Evolutionary conservation across 1,284 basidiomycete species (phyloP).

Genomic region (Cryptococcus hybrid): DNA sequence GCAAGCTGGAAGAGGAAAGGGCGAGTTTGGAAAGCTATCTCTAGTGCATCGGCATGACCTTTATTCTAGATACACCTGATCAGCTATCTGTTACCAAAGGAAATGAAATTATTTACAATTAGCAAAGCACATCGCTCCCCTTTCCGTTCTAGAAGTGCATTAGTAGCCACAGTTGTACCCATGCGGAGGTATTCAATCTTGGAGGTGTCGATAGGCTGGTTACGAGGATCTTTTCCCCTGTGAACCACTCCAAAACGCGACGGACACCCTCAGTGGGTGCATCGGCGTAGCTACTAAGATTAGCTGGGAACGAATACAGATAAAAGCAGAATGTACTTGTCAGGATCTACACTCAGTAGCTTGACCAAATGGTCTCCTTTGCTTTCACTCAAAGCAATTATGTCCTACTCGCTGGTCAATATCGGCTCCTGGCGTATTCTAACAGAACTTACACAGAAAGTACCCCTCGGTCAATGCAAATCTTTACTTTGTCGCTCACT

Average conservation of each 20-base stretch:
- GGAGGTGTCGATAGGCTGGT: conserved; percentile 49
- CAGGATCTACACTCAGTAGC: conserved; percentile 78
- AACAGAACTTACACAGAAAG: conserved; percentile 43
- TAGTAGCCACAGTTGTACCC: conserved; percentile 68
- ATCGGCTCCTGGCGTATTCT: background rate
- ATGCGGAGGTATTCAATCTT: conserved; percentile 40
- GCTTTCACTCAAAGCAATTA: conserved; percentile 10
- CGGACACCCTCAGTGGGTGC: conserved; percentile 83
- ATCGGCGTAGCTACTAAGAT: conserved; percentile 73
- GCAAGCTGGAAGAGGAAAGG: conserved; percentile 84
- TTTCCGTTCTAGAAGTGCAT: conserved; percentile 90
- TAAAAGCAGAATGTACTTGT: conserved; percentile 53
- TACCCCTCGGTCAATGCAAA: conserved; percentile 48
- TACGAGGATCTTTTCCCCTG: conserved; percentile 65
- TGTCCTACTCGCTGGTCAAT: conserved; percentile 1
- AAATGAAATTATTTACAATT: conserved; percentile 52
- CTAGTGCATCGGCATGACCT: conserved; percentile 57
- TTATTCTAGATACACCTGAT: conserved; percentile 56
- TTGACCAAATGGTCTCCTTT: conserved; percentile 47
- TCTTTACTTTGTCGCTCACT: conserved; percentile 13
- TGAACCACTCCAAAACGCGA: conserved; percentile 76
- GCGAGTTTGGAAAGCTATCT: conserved; percentile 53
- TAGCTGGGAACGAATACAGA: background rate
- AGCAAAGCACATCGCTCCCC: conserved; percentile 88
- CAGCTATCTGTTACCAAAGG: background rate